Base-by-base conservation (phyloP, 1,284 basidiomycete genomes). In the Microbotryum violaceum region DNA sequence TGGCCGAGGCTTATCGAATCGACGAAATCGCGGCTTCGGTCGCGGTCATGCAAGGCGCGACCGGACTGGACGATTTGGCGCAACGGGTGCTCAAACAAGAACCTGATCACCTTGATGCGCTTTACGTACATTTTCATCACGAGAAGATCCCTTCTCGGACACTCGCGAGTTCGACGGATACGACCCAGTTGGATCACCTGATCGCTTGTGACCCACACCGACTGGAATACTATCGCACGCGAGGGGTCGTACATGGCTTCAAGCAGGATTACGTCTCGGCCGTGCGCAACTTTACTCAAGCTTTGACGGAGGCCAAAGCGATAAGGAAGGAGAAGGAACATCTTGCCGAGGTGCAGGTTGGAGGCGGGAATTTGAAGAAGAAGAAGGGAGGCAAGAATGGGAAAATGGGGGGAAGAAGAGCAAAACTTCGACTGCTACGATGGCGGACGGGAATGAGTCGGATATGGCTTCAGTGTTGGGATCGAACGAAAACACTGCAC, bases 91-190 rank as follows among this genome's bases (percentile, higher is more conserved):
- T 90, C 55, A 87, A 79, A 80, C 21, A 67, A 86, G 88, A 89
- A 72, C 86, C 87, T 0, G 78, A 80, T 67, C 85, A 89, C 69
- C 70, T 80, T 8, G 87, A 90, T 70, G 88, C 88, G 6, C 83
- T 81, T 78, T 90, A 90, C 74, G 87, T 90, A 5, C 85, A 89
- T 70, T 90, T 90, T 72, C 90, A 90, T 75, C 88, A 90, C 71
- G 88, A 91, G 72, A 89, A 88, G 76, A 90, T 91, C 68, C 88
- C 88, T 25, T 89, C 88, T 58, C 81, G 88, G 88, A 88, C 89
- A 75, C 77, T 90, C 63, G 87, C 87, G 29, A 85, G 89, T 70
- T 88, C 85, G 5, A 88, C 87, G 0, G 83, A 83, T 2, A 87
- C 87, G 4, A 77, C 79, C 29, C 77, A 85, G 16, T 76, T 91